Conservation (phyloP, 108 stramenopile genomes). For the Nitzschia inconspicua region DNA sequence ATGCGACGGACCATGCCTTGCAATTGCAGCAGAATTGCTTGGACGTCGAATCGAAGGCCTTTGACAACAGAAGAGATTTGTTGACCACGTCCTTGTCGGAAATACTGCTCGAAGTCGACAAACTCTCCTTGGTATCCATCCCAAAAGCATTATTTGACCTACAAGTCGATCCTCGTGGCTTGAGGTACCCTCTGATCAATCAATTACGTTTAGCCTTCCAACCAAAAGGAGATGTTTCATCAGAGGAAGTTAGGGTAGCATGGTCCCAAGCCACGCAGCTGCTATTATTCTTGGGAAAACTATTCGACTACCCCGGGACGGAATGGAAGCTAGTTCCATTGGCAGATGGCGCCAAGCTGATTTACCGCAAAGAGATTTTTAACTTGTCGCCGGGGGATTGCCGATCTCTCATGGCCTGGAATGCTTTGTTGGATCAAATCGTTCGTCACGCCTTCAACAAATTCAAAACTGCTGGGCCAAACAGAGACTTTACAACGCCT, state of each 20-base stretch:
- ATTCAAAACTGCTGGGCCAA: too few species aligned
- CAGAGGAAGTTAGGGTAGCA: slow-evolving; percentile 40
- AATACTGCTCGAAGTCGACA: slow-evolving; percentile 29
- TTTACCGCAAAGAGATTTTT: slow-evolving; percentile 36
- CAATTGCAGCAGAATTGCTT: slow-evolving; percentile 34
- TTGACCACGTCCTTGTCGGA: slow-evolving; percentile 10
- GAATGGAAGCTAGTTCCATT: slow-evolving; percentile 62
- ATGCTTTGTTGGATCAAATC: slow-evolving; percentile 46
- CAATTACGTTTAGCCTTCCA: slow-evolving; percentile 50
- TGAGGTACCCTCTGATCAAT: slow-evolving; percentile 63
- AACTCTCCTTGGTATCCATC: slow-evolving; percentile 28
- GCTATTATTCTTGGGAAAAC: slow-evolving; percentile 34
- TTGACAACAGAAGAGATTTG: slow-evolving; percentile 15
- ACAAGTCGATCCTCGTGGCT: slow-evolving; percentile 46
- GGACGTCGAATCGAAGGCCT: slow-evolving; percentile 28
- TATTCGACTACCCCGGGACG: slow-evolving; percentile 32
- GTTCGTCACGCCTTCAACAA: slow-evolving; percentile 27
- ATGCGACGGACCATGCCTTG: slow-evolving; percentile 15
- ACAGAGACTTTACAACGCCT: too few species aligned
- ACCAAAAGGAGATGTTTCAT: slow-evolving; percentile 44
- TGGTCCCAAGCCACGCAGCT: slow-evolving; percentile 62
- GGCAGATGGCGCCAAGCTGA: slow-evolving; percentile 55
- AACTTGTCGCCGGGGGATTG: slow-evolving; percentile 30
- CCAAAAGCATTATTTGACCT: slow-evolving; percentile 37
- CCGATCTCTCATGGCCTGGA: slow-evolving; percentile 42